phyloP scores from a whole-genome alignment of 2,329 filamentous ascomycete species.

The Pyricularia sp. region DNA sequence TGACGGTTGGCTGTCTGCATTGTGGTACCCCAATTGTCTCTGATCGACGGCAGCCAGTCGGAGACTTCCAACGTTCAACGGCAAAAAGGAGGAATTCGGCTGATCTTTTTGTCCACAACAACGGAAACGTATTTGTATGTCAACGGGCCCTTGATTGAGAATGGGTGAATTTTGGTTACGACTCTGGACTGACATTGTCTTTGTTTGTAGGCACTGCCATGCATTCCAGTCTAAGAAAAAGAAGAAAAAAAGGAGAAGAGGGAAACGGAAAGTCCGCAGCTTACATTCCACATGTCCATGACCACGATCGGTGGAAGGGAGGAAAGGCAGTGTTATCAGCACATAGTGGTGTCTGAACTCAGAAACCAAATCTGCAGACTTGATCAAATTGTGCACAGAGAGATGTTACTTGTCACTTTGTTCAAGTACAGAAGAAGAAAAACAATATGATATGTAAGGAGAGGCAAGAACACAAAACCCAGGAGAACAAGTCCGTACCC shows the following conservation, averaged over 20 bases:
- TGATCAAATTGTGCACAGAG: neutral
- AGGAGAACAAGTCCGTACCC: neutral
- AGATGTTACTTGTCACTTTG: neutral
- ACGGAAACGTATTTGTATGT: neutral
- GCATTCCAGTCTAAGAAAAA: constrained; percentile 15
- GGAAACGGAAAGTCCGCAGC: neutral
- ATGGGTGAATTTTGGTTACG: constrained; percentile 9
- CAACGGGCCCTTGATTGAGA: neutral
- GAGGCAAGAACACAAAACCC: neutral
- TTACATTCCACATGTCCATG: neutral
- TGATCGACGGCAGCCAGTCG: neutral
- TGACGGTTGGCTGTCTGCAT: neutral
- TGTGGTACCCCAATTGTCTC: neutral
- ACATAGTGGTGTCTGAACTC: neutral
- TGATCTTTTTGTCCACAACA: neutral
- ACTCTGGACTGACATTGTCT: constrained; percentile 25
- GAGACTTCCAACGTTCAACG: neutral
- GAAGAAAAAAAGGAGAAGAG: constrained; percentile 4
- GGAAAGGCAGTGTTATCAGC: neutral
- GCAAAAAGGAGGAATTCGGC: neutral
- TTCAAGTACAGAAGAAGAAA: neutral
- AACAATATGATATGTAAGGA: neutral
- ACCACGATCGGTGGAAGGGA: neutral
- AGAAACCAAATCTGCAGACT: neutral
- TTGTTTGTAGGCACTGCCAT: constrained; percentile 18